Base-by-base conservation (phyloP, 2,329 filamentous ascomycete species). In the Phialophora macrospora region DNA sequence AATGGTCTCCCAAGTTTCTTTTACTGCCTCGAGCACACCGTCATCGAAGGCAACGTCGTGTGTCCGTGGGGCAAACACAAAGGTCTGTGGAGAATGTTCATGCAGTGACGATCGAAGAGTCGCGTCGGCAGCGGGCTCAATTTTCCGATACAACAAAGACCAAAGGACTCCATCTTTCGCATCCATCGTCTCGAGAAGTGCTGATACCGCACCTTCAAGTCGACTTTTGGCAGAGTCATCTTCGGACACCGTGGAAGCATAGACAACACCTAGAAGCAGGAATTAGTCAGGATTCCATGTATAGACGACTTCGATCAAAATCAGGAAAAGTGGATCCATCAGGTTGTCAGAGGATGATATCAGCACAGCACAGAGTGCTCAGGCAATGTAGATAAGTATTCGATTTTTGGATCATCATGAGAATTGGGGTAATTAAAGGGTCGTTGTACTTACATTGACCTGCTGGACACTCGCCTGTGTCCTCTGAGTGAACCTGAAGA, bases 341-440 rank as follows among this genome's bases (percentile, higher is more conserved):
- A 96, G 92, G 82, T 89, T 92, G 88, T 94, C 89, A 94, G 90
- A 93, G 87, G 86, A 85, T 83, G 83, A 77, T 84, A 85, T 95
- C 93, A 88, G 96, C 93, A 96, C 90, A 85, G 85, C 67, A 70
- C 46, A 66, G 44, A 79, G 82, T 81, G 90, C 96, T 77, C 94
- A 93, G 94, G 91, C 93, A 98, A 98, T 97, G 94, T 98, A 97
- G 94, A 97, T 98, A 98, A 98, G 93, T 93, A 92, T 95, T 96
- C 85, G 80, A 83, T 80, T 80, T 44, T 85, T 80, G 80, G 79
- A 84, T 97, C 93, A 98, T 97, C 94, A 93, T 90, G 76, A 34
- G 83, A 85, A 68, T 41, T 46, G 69, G 61, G 59, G 48, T 66
- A 67, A 44, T 46, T 69, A 67, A 66, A 67, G 38, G 49, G 69